Evolutionary conservation across 306 rosid species (phyloP).

Genomic region (Potentilla sterilis): DNA sequence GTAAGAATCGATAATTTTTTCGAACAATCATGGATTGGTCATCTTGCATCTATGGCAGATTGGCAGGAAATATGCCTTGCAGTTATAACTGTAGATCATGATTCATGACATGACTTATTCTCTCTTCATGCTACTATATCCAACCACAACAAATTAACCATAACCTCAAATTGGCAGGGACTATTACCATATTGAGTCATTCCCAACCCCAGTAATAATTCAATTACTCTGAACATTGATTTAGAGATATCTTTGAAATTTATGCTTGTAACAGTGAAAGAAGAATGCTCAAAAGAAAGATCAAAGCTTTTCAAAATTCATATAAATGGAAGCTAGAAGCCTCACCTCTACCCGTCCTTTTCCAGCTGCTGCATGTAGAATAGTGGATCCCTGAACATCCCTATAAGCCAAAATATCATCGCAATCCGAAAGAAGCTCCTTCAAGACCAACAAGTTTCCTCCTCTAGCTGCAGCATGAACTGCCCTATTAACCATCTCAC

Average conservation of each 20-base stretch:
- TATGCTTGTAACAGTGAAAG: background rate
- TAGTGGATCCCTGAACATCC: constrained; percentile 77
- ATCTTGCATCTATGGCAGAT: background rate
- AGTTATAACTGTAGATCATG: background rate
- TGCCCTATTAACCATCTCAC: constrained; percentile 88
- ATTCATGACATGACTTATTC: background rate
- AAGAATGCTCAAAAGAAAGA: constrained; percentile 4
- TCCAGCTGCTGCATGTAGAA: constrained; percentile 91
- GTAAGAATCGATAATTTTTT: background rate
- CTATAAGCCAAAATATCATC: constrained; percentile 73
- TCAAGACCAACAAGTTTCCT: constrained; percentile 65
- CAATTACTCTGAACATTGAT: background rate
- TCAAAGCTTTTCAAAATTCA: constrained; percentile 10
- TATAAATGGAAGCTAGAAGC: background rate
- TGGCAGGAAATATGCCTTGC: background rate
- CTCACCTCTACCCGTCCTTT: constrained; percentile 89
- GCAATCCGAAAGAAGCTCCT: constrained; percentile 70
- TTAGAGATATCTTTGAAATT: background rate
- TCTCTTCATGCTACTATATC: background rate
- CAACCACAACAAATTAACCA: background rate
- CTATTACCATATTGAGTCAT: background rate
- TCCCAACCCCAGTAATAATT: background rate
- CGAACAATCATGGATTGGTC: constrained; percentile 10
- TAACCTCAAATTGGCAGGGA: background rate
- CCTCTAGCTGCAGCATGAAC: constrained; percentile 97